phyloP scores from a whole-genome alignment of 108 stramenopile species.

The Tribonema minus region DNA sequence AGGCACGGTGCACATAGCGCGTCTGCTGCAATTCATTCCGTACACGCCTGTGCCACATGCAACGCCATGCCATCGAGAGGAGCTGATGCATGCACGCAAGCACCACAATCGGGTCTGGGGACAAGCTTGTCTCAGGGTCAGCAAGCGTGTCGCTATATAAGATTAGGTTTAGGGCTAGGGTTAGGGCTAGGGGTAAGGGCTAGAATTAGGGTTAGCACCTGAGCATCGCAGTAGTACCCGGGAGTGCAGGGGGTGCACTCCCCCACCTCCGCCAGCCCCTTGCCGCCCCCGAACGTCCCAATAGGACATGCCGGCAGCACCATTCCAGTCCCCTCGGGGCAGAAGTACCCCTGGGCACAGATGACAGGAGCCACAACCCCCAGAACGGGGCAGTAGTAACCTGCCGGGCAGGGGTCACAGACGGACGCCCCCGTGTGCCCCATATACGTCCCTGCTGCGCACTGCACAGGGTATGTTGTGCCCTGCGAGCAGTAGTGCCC shows the following conservation, averaged over 20 bases:
- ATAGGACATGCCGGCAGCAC: not conserved
- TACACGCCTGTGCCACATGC: not conserved
- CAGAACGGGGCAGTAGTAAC: slow-evolving; percentile 45
- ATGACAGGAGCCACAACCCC: not conserved
- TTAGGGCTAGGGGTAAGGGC: no score
- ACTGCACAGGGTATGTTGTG: not conserved
- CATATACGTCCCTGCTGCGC: not conserved
- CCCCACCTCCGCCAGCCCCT: not conserved
- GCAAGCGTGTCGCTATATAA: no score
- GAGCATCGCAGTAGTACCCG: not conserved
- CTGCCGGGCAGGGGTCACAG: slow-evolving; percentile 29
- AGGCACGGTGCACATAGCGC: not conserved
- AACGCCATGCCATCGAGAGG: no score
- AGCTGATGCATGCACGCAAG: no score
- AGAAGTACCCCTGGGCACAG: not conserved
- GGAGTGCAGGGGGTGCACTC: not conserved
- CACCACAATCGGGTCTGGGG: no score
- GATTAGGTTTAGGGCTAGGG: no score
- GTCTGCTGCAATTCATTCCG: no score
- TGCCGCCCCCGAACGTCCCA: not conserved
- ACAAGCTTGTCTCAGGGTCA: no score
- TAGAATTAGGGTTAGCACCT: not conserved
- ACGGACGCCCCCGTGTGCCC: not conserved
- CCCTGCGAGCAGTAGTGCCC: not conserved
- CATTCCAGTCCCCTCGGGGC: not conserved